Conservation (phyloP, 2,329 filamentous ascomycete species). For the Venturia effusa region DNA sequence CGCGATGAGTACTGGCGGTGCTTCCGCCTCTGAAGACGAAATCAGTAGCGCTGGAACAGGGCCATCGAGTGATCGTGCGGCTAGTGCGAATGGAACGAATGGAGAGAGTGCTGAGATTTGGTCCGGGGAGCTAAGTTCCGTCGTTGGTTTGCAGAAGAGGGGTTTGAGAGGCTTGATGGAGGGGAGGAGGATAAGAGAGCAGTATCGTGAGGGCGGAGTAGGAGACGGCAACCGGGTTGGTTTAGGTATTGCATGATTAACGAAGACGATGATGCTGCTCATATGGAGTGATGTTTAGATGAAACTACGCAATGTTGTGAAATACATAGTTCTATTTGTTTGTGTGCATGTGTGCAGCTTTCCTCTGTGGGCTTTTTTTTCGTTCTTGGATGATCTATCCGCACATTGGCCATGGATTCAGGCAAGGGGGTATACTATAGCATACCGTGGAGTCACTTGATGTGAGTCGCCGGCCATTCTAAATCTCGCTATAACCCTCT, state of each 20-base stretch:
- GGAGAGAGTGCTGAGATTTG: slow-evolving; percentile 51
- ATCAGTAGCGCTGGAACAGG: slow-evolving; percentile 19
- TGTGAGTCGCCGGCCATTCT: no score
- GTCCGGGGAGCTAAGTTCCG: slow-evolving; percentile 70
- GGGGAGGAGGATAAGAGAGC: slow-evolving; percentile 71
- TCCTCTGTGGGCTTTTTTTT: neutral
- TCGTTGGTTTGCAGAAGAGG: slow-evolving; percentile 91
- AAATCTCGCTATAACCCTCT: no score
- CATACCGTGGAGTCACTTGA: neutral
- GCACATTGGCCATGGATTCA: no score
- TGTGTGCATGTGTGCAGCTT: neutral
- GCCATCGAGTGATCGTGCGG: slow-evolving; percentile 20
- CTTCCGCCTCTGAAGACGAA: slow-evolving; percentile 18
- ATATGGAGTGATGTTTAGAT: neutral
- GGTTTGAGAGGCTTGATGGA: slow-evolving; percentile 91
- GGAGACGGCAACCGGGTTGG: slow-evolving; percentile 18
- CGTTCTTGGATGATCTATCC: no score
- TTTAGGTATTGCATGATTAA: slow-evolving; percentile 22
- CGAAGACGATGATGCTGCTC: neutral
- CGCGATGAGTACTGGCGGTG: neutral
- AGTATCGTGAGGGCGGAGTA: slow-evolving; percentile 35
- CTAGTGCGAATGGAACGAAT: slow-evolving; percentile 20
- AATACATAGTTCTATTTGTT: neutral
- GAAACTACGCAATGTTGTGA: neutral
- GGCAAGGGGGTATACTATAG: neutral